Base-by-base conservation (phyloP, 192 early-diverging fungal species). In the Coemansia sp. region DNA sequence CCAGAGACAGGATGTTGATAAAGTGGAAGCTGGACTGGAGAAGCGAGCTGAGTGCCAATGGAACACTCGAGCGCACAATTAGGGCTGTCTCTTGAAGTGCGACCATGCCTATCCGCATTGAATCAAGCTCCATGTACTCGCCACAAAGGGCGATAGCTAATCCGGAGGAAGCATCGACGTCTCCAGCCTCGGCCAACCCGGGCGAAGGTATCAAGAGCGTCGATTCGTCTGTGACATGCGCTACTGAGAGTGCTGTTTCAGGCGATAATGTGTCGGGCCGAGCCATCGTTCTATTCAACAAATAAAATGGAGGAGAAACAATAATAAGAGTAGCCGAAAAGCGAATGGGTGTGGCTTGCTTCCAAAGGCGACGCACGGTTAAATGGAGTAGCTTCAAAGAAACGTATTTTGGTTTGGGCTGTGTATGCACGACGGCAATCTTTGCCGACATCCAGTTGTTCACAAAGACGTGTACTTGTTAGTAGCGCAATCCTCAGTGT, bases 1-100 rank as follows among this genome's bases (percentile, higher is more conserved):
- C 90, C 19, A 91, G 62, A 0, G 83, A 76, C 58, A 91, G 65
- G 36, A 91, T 67, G 74, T 82, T 90, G 25, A 86, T 78, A 38
- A 90, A 71, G 59, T 86, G 82, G 38, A 93, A 76, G 56, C 86
- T 86, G 69, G 86, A 88, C 58, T 90, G 88, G 12, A 93, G 71
- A 7, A 90, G 53, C 53, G 89, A 91, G 1, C 89, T 65, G 35
- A 70, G 29, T 4, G 66, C 38, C 19, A 78, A 29, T 7, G 51
- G 51, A n/a, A 54, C 27, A 29, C 45, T 64, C 45, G 25, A 47
- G 17, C 17, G 41, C 54, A 53, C 35, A 65, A 57, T 60, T 41
- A 47, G 43, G 11, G 6, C 37, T 12, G 29, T 51, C 35, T 75
- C 73, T 22, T 75, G 67, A 29, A 32, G 42, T 6, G 51, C 41